Base-by-base conservation (phyloP, 345 rosid genomes). In the Gossypium turneri region DNA sequence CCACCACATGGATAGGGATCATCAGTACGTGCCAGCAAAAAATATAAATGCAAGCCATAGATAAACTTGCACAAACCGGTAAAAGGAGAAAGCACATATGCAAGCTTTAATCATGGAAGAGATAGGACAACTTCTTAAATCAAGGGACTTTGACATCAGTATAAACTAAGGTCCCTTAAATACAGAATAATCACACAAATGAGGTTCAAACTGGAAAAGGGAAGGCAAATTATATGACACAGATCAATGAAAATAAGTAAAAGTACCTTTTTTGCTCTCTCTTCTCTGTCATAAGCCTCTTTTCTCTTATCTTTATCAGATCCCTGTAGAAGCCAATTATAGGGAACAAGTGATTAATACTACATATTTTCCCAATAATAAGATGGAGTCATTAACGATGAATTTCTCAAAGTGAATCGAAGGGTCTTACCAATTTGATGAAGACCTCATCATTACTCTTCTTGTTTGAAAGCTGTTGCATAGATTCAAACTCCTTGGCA, bases 381-480 rank as follows among this genome's bases (percentile, higher is more conserved):
- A 50, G 41, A 75, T 4, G 1, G 77, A 65, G 38, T 22, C 2
- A 9, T 8, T 44, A 25, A 24, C 7, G 19, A 61, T 12, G 24
- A 58, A 51, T 11, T 61, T 70, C 60, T 41, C 38, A n/a, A 67
- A 15, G 12, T 20, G 38, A 24, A 6, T 0, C 68, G 47, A 38
- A 17, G 25, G 38, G 29, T 52, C 77, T 80, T 20, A 90, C 94
- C 90, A 90, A 80, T 79, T 90, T 90, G 78, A 85, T 82, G 62
- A 88, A 86, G 79, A 88, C 62, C 17, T 86, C 90, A 73, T 85
- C 80, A 8, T 75, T 84, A 12, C 44, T 86, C 81, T 90, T 90
- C 86, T 90, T 90, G 81, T 67, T 89, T 12, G 89, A 84, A 73
- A 90, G 84, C 77, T 87, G 96, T 73, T 85, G 91, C 96, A 90